phyloP scores from a whole-genome alignment of 768 basidiomycete genomes.

The Antrodiella citrinella region DNA sequence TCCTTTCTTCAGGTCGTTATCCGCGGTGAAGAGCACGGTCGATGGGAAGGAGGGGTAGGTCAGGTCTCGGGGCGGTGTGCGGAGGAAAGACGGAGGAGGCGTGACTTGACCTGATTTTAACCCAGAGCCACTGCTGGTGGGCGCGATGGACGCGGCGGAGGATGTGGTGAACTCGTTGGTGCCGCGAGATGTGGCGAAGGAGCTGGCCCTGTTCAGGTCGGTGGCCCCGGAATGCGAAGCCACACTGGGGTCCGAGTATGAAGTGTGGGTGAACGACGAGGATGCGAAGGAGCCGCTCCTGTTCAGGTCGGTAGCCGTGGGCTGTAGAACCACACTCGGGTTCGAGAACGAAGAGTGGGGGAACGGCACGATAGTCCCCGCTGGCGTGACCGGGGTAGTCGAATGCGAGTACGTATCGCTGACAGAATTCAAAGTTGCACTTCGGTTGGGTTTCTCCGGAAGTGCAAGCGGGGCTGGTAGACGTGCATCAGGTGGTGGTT shows the following conservation, averaged over 20 bases:
- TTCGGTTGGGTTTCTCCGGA: not conserved
- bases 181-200: not conserved
- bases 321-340: not conserved
- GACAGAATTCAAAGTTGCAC: not conserved
- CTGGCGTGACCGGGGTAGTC: not conserved
- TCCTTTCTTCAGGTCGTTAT: not conserved
- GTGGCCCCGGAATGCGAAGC: not conserved
- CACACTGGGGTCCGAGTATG: not conserved
- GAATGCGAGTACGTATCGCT: not conserved
- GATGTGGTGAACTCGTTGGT: too few species aligned
- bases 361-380: not conserved
- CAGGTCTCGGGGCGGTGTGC: not conserved
- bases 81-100: not conserved
- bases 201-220: not conserved
- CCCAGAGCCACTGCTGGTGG: too few species aligned
- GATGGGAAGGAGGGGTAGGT: not conserved
- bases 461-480: not conserved
- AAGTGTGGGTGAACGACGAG: not conserved
- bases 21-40: not conserved
- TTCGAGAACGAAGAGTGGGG: not conserved
- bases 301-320: not conserved
- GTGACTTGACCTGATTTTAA: too few species aligned
- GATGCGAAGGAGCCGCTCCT: not conserved
- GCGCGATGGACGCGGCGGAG: too few species aligned
- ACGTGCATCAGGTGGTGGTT: not conserved